These are phyloP conservation scores for Sinapis alba DNA, from an alignment of 441 rosid genomes.

Conservation along the genomic window DNA sequence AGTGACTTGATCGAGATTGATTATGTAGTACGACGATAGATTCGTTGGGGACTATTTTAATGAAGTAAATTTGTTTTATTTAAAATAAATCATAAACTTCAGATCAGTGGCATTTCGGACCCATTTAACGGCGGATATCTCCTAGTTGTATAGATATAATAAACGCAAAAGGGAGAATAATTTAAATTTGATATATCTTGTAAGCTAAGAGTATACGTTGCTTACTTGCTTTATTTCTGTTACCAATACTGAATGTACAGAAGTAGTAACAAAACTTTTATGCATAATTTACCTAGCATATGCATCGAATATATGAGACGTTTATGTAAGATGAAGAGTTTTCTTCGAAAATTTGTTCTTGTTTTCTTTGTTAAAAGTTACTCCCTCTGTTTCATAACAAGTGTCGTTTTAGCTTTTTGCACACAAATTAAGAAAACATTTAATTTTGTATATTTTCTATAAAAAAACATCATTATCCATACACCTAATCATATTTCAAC, in stretches of 20 bases:
- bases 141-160: slow-evolving; percentile 18
- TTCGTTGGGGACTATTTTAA: slow-evolving; percentile 31
- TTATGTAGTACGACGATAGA: slow-evolving; percentile 41
- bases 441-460: no score
- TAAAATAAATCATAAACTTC: slow-evolving; percentile 12
- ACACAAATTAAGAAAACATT: no score
- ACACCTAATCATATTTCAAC: no score
- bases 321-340: no score
- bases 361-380: background rate
- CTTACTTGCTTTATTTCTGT: slow-evolving; percentile 28
- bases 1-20: slow-evolving; percentile 40
- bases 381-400: no score
- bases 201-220: slow-evolving; percentile 20
- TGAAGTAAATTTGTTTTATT: slow-evolving; percentile 16
- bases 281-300: background rate
- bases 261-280: background rate
- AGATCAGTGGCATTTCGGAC: slow-evolving; percentile 37
- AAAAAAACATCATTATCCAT: no score
- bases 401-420: no score
- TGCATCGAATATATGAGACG: background rate
- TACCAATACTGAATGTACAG: slow-evolving; percentile 21
- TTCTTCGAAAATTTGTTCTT: no score
- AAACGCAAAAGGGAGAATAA: slow-evolving; percentile 3
- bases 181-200: slow-evolving; percentile 15
- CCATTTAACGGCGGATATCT: slow-evolving; percentile 58